Evolutionary conservation across 1,284 basidiomycete genomes (phyloP), one percentile per base, ranked within the genome.

Genomic region (Pascua guehoae): DNA sequence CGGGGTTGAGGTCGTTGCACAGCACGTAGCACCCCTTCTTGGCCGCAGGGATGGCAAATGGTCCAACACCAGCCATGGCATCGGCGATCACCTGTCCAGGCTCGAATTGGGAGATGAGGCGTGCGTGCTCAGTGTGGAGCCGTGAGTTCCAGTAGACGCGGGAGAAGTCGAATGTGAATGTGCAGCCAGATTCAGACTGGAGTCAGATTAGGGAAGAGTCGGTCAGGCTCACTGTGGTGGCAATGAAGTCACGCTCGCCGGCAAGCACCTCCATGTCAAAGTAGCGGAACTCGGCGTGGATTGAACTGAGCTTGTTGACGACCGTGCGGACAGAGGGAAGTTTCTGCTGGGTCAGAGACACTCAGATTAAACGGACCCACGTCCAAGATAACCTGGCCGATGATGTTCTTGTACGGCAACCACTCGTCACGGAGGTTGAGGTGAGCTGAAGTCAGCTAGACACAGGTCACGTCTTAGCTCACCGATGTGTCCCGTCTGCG

Each of bases 61-160:
- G 96, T 0, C 96, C 96, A 0, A 99, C 94, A 12, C 96, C 96
- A 1, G 96, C 96, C 78, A 98, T 96, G 18, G 91, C 92, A 74
- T 99, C 96, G 0, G 86, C 90, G 16, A 98, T 66, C 16, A 85
- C 85, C 54, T 93, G 88, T 16, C 84, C 81, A 0, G 85, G 82
- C 24, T 81, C 72, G 74, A 97, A 80, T 47, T 71, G 88, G 16
- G 82, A 73, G 42, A 97, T 86, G 14, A 99, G 81, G 4, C 93
- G 85, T 41, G 86, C 85, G 68, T 99, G 96, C 71, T 99, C 96
- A 1, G 86, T 86, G 62, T 92, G 89, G 40, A 98, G 78, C 16
- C 96, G 85, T 16, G 93, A 95, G 79, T 99, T 99, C 93, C 94
- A 98, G 77, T 98, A 98, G 3, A 98, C 96, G 66, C 86, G 82